Evolutionary conservation across 495 filamentous ascomycete genomes (phyloP), one percentile per base, ranked within the genome.

Genomic region (Penicillium flavigenum): DNA sequence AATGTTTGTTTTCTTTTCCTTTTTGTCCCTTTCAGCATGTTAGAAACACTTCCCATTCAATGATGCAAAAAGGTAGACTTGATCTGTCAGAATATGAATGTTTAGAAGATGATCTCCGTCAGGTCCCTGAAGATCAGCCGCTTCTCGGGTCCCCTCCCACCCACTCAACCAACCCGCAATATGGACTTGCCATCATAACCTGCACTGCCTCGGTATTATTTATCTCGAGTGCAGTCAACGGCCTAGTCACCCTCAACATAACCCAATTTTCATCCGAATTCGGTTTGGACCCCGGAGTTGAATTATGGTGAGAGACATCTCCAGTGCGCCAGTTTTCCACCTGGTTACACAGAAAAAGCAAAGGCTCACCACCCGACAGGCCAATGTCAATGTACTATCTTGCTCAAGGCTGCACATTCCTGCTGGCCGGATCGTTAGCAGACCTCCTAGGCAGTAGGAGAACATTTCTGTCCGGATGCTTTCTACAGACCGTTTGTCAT

Each of bases 401-500:
- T 22, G 69, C 76, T 8, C 66, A 63, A 34, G 74, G 78, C 44
- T 77, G 70, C 57, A 77, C 71, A 1, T 69, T 85, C 14, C 65
- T 84, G 0, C 47, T 81, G 9, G 70, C 69, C 3, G 81, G 82
- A 3, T 70, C 80, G n/a, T 63, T 83, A 19, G 70, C 79, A 1
- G 83, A 85, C 63, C 71, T 81, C 0, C 71, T 84, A 8, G 83
- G 83, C 3, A 71, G 62, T 14, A 60, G 76, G 22, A 63, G 43
- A 7, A 68, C 82, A 31, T 78, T 74, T 47, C 60, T 84, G 1
- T 62, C 63, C 3, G 82, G 81, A 17, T 69, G 63, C 24, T 66
- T 78, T 19, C 51, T 82, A 14, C 69, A 80, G 24, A 64, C 65
- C 11, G 47, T 69, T 4, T 81, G 74, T 38, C 74, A 72, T 5